These are phyloP conservation scores for Takashimella koratensis DNA, from an alignment of 1,284 basidiomycete species.

Conservation along the genomic window DNA sequence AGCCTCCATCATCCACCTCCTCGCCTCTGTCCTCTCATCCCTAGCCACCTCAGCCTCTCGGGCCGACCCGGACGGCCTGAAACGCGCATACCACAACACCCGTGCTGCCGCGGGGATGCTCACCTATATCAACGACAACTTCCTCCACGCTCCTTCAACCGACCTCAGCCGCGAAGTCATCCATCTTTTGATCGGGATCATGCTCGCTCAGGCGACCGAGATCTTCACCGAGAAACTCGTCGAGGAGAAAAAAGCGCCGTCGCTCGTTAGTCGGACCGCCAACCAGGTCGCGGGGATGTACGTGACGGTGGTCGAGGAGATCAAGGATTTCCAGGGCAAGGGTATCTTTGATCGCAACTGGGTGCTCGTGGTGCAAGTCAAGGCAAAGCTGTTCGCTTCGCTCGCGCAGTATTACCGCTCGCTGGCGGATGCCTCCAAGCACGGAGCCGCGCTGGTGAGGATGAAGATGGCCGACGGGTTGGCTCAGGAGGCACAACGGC, in stretches of 20 bases:
- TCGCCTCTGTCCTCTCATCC: slow-evolving; percentile 86
- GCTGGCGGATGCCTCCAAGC: slow-evolving; percentile 74
- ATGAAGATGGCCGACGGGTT: slow-evolving; percentile 72
- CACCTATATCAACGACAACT: slow-evolving; percentile 99
- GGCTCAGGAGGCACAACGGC: slow-evolving; percentile 78
- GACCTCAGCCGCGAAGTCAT: slow-evolving; percentile 92
- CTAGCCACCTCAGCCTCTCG: slow-evolving; percentile 73
- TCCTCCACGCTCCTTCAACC: slow-evolving; percentile 95
- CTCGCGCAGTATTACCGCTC: slow-evolving; percentile 84
- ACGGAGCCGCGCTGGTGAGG: slow-evolving; percentile 82
- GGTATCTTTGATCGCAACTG: slow-evolving; percentile 95
- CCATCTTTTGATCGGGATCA: slow-evolving; percentile 81
- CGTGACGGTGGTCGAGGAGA: slow-evolving; percentile 72
- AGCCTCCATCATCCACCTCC: slow-evolving; percentile 95
- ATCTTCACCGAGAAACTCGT: slow-evolving; percentile 94
- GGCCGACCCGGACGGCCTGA: slow-evolving; percentile 77
- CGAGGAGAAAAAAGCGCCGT: slow-evolving; percentile 79
- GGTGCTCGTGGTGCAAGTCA: slow-evolving; percentile 67
- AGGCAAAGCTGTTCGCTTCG: slow-evolving; percentile 84
- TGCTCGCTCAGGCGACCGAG: slow-evolving; percentile 91
- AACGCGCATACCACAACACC: slow-evolving; percentile 89
- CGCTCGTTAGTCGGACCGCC: slow-evolving; percentile 79
- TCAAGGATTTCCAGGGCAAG: slow-evolving; percentile 93
- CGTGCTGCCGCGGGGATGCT: slow-evolving; percentile 94
- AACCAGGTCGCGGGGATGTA: slow-evolving; percentile 82